These are phyloP conservation scores for Huiozyma sinensis DNA, from an alignment of 805 yeast species.

Conservation along the genomic window DNA sequence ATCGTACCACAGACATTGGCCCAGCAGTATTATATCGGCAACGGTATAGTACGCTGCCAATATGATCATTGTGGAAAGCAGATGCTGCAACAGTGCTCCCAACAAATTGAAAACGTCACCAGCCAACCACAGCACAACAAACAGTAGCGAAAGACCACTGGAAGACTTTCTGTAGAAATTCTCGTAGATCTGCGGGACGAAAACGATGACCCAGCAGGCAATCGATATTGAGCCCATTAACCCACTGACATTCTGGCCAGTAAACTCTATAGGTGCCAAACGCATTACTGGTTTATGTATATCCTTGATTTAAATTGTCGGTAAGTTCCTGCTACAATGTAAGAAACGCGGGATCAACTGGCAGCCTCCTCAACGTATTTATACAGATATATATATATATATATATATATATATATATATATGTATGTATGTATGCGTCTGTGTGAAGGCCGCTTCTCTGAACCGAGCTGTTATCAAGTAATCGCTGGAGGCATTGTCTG, in stretches of 20 bases:
- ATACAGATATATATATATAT: too few species aligned
- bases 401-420: too few species aligned
- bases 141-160: conserved; percentile 80
- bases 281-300: conserved; percentile 7
- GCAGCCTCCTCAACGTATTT: too few species aligned
- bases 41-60: conserved; percentile 86
- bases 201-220: conserved; percentile 96
- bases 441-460: too few species aligned
- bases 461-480: too few species aligned
- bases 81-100: conserved; percentile 84
- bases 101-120: conserved; percentile 92
- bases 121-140: conserved; percentile 81
- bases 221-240: conserved; percentile 72
- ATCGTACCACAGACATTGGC: conserved; percentile 68
- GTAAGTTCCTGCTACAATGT: too few species aligned
- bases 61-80: conserved; percentile 87
- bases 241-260: conserved; percentile 65
- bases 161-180: conserved; percentile 76
- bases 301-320: too few species aligned
- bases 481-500: too few species aligned
- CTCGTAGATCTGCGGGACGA: conserved; percentile 93
- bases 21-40: conserved; percentile 75
- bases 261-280: conserved; percentile 43
- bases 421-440: too few species aligned
- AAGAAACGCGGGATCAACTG: too few species aligned